Evolutionary conservation across 129 eudicot species (phyloP).

Genomic region (Rutidosis leptorrhynchoides): DNA sequence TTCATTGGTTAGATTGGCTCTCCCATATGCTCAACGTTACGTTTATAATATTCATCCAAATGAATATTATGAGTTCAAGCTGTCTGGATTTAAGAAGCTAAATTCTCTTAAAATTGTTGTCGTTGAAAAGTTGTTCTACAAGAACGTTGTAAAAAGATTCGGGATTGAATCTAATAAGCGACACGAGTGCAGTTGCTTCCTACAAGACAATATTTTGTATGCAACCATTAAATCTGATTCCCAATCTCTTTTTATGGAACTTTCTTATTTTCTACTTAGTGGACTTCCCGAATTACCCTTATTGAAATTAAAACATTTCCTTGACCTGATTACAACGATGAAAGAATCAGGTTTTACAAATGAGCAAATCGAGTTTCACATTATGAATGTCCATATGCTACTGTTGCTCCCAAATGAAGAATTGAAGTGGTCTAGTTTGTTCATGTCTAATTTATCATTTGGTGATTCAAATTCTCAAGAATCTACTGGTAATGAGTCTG

Average conservation of each 20-base stretch:
- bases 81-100: conserved; percentile 38
- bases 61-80: conserved; percentile 49
- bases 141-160: conserved; percentile 43
- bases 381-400: conserved; percentile 61
- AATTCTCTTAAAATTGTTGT: conserved; percentile 40
- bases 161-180: conserved; percentile 46
- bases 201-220: conserved; percentile 57
- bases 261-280: conserved; percentile 52
- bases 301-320: conserved; percentile 54
- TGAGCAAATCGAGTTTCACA: conserved; percentile 62
- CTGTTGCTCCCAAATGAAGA: conserved; percentile 68
- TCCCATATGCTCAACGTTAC: conserved; percentile 80
- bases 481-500: conserved; percentile 57
- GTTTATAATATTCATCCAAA: conserved; percentile 42
- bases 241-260: conserved; percentile 67
- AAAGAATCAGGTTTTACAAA: conserved; percentile 73
- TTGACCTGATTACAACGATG: conserved; percentile 80
- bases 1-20: conserved; percentile 64
- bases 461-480: conserved; percentile 34
- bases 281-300: conserved; percentile 59
- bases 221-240: conserved; percentile 55
- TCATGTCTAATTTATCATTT: conserved; percentile 21
- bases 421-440: conserved; percentile 50
- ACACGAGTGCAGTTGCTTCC: conserved; percentile 52
- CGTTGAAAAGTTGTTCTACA: conserved; percentile 63